Evolutionary conservation across 1,284 basidiomycete genomes (phyloP).

Genomic region (Meripilus lineatus): DNA sequence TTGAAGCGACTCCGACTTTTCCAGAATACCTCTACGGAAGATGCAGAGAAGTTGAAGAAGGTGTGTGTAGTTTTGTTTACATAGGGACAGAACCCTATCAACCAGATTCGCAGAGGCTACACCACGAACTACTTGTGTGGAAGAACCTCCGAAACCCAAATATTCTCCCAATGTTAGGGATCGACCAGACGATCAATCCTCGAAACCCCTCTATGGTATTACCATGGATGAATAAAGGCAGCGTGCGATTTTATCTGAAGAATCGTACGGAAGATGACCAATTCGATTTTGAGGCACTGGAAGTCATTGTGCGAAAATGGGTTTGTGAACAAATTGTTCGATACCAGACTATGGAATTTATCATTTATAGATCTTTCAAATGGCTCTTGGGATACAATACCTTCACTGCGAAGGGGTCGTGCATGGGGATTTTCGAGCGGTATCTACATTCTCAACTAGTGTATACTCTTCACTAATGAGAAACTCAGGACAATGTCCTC

Average conservation of each 20-base stretch:
- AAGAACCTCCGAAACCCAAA: constrained; percentile 1
- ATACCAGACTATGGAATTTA: neutral
- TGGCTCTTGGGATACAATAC: neutral
- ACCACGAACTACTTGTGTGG: constrained; percentile 4
- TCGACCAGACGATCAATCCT: neutral
- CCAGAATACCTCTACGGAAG: neutral
- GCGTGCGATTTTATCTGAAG: neutral
- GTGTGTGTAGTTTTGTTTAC: neutral
- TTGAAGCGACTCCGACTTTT: constrained; percentile 5
- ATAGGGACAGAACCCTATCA: neutral
- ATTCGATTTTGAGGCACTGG: no score
- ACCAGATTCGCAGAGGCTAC: neutral
- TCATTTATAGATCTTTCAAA: neutral
- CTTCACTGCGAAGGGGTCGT: neutral
- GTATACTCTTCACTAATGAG: no score
- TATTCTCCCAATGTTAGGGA: constrained; percentile 3
- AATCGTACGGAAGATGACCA: no score
- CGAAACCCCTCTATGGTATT: constrained; percentile 1
- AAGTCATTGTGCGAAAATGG: no score
- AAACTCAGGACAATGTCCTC: constrained; percentile 4
- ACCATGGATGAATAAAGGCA: constrained; percentile 7
- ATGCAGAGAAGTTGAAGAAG: neutral
- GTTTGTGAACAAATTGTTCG: no score
- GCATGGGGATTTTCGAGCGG: neutral
- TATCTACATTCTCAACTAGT: neutral